Base-by-base conservation (phyloP, 2,329 filamentous ascomycete species). In the Arthroderma uncinatum region DNA sequence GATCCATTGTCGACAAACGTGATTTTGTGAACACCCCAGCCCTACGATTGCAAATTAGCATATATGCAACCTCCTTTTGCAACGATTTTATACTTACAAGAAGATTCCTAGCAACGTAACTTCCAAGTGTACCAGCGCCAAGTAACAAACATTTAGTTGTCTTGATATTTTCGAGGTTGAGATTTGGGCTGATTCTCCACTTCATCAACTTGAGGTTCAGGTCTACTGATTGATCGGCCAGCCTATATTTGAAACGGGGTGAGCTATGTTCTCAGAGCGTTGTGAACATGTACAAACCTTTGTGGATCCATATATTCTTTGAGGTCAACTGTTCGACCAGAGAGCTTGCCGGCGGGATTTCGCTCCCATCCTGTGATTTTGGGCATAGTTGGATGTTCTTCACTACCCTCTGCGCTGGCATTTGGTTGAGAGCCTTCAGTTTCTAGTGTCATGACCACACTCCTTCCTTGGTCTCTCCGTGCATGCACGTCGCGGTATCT, bases 151-250 rank as follows among this genome's bases (percentile, higher is more conserved):
- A 98, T 67, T 85, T 95, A 2, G 89, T 92, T 58, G 85, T 81
- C 67, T 95, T 96, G 68, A 97, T 91, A 30, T 82, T 81, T 30
- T 96, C 90, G 8, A 98, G 81, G 68, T 97, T 81, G 40, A 98
- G 80, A 54, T 85, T 84, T 0, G 93, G 93, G 6, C 90, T 89
- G 65, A 98, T 89, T 39, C 93, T 85, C 93, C 93, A 98, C 74
- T 96, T 98, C 85, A 98, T 98, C 58, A 98, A 79, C 73, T 97
- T 97, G 59, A 97, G 78, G 67, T 98, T 98, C 58, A 98, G 79
- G 67, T 98, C 93, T 8, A 97, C 92, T 0, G 91, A 90, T 69
- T 95, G 90, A 68, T 97, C 91, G 21, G 93, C 93, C 16, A 97
- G 77, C 64, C 76, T 76, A 57, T 28, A 21, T 12, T 14, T 3